Conservation (phyloP, 1,284 basidiomycete species). For the Cutaneotrichosporon daszewskae region DNA sequence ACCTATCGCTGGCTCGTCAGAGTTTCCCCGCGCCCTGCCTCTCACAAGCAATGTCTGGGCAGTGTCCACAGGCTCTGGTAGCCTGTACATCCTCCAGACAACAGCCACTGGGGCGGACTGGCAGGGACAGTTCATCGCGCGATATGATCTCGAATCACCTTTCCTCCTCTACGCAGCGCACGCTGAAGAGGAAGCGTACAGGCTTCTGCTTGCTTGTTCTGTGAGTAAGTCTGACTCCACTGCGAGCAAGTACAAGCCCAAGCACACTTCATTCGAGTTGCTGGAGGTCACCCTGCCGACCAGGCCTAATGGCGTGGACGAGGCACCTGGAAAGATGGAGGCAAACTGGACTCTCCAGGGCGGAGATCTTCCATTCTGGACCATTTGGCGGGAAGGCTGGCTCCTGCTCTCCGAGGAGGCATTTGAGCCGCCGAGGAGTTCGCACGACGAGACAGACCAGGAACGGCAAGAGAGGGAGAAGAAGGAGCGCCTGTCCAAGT, state of each 20-base stretch:
- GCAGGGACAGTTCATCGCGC: constrained; percentile 53
- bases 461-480: constrained; percentile 15
- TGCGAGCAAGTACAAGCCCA: constrained; percentile 15
- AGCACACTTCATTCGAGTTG: constrained; percentile 27
- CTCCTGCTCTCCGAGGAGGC: constrained; percentile 28
- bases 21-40: constrained; percentile 71
- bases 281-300: constrained; percentile 27
- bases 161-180: constrained; percentile 49
- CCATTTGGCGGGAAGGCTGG: constrained; percentile 30
- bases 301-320: constrained; percentile 17
- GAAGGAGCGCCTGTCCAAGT: constrained; percentile 17
- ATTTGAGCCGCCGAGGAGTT: constrained; percentile 9
- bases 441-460: constrained; percentile 13
- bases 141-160: constrained; percentile 56
- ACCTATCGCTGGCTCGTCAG: constrained; percentile 50
- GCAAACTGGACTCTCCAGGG: constrained; percentile 62
- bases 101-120: not conserved
- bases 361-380: constrained; percentile 60
- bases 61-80: constrained; percentile 67
- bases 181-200: constrained; percentile 9
- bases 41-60: constrained; percentile 55
- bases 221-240: too few species aligned
- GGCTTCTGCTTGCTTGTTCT: constrained; percentile 26
- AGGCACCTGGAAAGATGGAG: constrained; percentile 47
- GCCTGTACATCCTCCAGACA: constrained; percentile 54